Percentiles rank a stretch among this genome's conserved stretches.
These are phyloP conservation scores for Aaosphaeria arxii DNA, from an alignment of 2,329 filamentous ascomycete species.

Conservation along the genomic window DNA sequence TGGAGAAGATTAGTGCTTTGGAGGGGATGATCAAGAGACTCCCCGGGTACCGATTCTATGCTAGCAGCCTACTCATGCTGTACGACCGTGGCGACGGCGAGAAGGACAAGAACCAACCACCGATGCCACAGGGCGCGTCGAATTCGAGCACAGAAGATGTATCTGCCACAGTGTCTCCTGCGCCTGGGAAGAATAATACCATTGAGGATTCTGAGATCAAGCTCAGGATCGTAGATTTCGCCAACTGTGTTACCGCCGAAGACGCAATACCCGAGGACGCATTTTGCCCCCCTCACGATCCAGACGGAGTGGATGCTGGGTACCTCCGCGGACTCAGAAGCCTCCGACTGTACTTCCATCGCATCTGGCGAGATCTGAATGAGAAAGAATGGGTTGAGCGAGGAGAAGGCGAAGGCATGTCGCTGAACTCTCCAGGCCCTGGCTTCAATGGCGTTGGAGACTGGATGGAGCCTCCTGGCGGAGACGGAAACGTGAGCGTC, in stretches of 20 bases:
- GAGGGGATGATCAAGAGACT: conserved; percentile 79
- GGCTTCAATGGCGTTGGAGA: conserved; percentile 31
- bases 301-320: conserved; percentile 77
- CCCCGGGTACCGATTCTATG: conserved; percentile 89
- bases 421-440: conserved; percentile 27
- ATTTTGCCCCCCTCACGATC: conserved; percentile 76
- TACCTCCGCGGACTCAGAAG: conserved; percentile 83
- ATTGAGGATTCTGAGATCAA: conserved; percentile 60
- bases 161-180: conserved; percentile 9
- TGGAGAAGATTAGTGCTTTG: conserved; percentile 78
- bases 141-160: conserved; percentile 18
- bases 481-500: conserved; percentile 38
- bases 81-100: conserved; percentile 79
- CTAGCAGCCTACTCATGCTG: conserved; percentile 88
- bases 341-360: conserved; percentile 78
- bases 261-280: conserved; percentile 59
- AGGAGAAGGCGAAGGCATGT: conserved; percentile 41
- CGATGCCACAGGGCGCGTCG: conserved; percentile 10
- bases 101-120: conserved; percentile 28
- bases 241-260: conserved; percentile 90
- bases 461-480: conserved; percentile 34
- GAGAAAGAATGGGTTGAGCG: conserved; percentile 42
- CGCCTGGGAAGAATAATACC: conserved; percentile 11
- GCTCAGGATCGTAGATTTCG: conserved; percentile 97
- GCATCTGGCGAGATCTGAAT: conserved; percentile 76